phyloP scores from a whole-genome alignment of 371 early-diverging fungal species.

The Actinomortierella wolfii region DNA sequence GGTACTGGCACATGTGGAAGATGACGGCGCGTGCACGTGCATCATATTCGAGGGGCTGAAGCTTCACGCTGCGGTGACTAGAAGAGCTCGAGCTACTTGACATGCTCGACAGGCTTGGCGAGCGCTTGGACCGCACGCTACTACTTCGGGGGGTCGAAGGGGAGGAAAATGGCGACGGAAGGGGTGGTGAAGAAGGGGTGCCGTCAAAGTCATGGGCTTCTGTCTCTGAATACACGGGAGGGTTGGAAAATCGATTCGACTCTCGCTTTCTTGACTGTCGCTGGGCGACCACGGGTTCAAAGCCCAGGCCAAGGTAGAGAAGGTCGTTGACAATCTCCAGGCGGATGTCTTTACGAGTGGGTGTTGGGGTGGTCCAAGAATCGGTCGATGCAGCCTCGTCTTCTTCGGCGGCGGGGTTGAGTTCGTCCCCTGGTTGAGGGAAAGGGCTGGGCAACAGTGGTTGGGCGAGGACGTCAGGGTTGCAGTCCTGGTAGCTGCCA shows the following conservation, averaged over 20 bases:
- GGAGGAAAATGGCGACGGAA: constrained; percentile 5
- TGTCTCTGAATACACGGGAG: constrained; percentile 20
- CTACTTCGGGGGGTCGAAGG: too few relatives aligned
- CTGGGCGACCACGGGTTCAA: constrained; percentile 18
- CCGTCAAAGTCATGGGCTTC: constrained; percentile 1
- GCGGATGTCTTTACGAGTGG: constrained; percentile 22
- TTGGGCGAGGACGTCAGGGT: constrained; percentile 29
- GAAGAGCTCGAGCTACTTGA: too few relatives aligned
- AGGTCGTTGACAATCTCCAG: constrained; percentile 39
- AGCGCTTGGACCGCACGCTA: too few relatives aligned
- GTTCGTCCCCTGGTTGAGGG: neutral
- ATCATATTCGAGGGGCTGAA: constrained; percentile 47
- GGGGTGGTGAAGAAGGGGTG: constrained; percentile 11
- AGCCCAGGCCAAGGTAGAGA: constrained; percentile 43
- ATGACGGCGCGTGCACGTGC: constrained; percentile 47
- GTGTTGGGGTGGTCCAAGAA: constrained; percentile 6
- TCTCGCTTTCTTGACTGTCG: neutral
- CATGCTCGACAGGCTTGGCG: too few relatives aligned
- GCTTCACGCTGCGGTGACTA: neutral
- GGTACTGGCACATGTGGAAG: constrained; percentile 40
- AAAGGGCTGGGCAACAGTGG: constrained; percentile 23
- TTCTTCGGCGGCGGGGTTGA: neutral
- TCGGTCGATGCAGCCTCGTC: neutral
- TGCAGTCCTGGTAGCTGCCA: constrained; percentile 41
- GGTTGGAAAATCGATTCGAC: constrained; percentile 11